Evolutionary conservation across 306 rosid species (phyloP), one percentile per base, ranked within the genome.

Genomic region (Trichosanthes cucumerina): DNA sequence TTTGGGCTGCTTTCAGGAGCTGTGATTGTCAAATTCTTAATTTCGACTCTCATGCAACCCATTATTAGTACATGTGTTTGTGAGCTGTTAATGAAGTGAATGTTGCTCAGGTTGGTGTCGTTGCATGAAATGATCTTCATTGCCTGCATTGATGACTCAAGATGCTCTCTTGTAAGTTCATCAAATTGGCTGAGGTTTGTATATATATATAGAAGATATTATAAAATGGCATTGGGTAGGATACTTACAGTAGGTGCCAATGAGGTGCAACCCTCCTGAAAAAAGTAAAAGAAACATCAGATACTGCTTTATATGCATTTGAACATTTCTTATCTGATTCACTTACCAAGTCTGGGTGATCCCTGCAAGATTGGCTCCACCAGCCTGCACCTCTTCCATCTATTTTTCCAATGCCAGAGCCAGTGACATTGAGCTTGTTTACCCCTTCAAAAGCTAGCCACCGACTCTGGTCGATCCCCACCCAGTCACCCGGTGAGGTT

Each of bases 361-460:
- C 19, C 41, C 68, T 83, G 82, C 87, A 86, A n/a, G 86, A 83
- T 34, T 86, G 87, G 60, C 43, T 60, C 89, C 89, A 86, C 89
- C 87, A 86, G 39, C 76, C 63, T 10, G 34, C 39, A 23, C 83
- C 86, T 33, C 72, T 58, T 28, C 89, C 85, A 74, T 86, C 52
- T 8, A 86, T 81, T 21, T 26, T 59, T 38, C 66, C 66, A 14
- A 9, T 31, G 21, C 89, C 87, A 54, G 76, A 38, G 76, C 89
- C 87, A n/a, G 36, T 19, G 59, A 86, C 5, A 4, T 24, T 34
- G 66, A 86, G 86, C 15, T 85, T 84, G 33, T 23, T 59, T 13
- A 86, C 76, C 38, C 75, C 83, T 14, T 57, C 16, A n/a, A 83
- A 86, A 59, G 80, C 83, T 36, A 86, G 70, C 87, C 87, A 86